Base-by-base conservation (phyloP, 805 yeast genomes). In the Debaryomyces tyrocola region DNA sequence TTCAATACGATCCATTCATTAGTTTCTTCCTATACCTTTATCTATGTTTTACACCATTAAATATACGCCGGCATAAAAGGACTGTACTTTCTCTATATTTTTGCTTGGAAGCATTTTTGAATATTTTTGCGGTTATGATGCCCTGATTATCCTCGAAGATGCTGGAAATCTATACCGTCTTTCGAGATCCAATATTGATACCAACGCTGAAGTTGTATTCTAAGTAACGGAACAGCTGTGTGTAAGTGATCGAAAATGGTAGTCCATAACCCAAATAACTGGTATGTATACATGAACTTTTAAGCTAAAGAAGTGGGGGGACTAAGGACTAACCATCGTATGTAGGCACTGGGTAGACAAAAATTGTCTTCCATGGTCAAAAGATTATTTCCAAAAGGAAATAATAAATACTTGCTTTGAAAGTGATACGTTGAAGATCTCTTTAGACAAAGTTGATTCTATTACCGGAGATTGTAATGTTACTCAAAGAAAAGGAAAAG, bases 401-500 rank as follows among this genome's bases (percentile, higher is more conserved):
- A 63, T 82, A 24, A 52, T 59, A 20, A 53, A 63, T 47, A 62
- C 67, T 15, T 24, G 52, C 14, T 52, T 53, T 34, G 66, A 65
- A 44, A 49, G 60, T 31, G 72, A 65, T 15, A 50, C 34, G 6
- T 51, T 54, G 43, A 53, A 43, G 18, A 53, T 66, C 36, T 46
- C 63, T 7, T 56, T 83, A 37, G 66, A 66, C 15, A 57, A 73
- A 2, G 67, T 84, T 3, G 68, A 63, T 20, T 62, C 78, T 5
- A 62, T 73, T 14, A 59, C 71, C 6, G 95, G 95, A 18, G 94
- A 87, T 62, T 85, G 94, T 56, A 87, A 87, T 57, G 91, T 87
- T 11, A 83, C 89, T 18, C 92, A 87, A 64, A 79, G 95, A 70
- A 87, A 87, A 65, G 92, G 92, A 7, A 85, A 83, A 64, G 88